A percentile compares a stretch with the other conserved stretches of the same genome.
phyloP scores from a whole-genome alignment of 148 eudicot species.

The Nepenthes gracilis region DNA sequence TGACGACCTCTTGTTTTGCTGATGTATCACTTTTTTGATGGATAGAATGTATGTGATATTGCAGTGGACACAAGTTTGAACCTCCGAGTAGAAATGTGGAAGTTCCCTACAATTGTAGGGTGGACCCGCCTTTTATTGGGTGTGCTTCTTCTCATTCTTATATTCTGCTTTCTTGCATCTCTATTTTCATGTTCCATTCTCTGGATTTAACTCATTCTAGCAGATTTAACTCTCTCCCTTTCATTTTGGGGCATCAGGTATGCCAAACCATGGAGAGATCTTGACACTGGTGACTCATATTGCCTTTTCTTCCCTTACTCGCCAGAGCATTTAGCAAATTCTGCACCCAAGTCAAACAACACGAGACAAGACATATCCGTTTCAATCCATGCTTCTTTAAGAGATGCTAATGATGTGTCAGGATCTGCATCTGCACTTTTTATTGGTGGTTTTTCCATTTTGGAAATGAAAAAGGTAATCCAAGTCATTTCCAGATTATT shows the following conservation, averaged over 20 bases:
- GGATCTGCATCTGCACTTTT: constrained; percentile 71
- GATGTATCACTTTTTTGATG: neutral
- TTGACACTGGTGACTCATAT: constrained; percentile 39
- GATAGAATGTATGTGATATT: constrained; percentile 1
- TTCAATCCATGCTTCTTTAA: constrained; percentile 37
- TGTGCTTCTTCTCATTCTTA: constrained; percentile 16
- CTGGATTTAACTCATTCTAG: too few species aligned
- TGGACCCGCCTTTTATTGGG: constrained; percentile 74
- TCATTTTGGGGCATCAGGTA: constrained; percentile 24
- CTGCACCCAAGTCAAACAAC: constrained; percentile 26
- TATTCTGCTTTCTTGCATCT: constrained; percentile 1
- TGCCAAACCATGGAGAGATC: constrained; percentile 66
- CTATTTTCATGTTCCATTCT: neutral
- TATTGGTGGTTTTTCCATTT: constrained; percentile 60
- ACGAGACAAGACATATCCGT: constrained; percentile 29
- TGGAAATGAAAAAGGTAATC: constrained; percentile 47
- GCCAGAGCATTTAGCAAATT: constrained; percentile 52
- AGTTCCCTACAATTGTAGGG: constrained; percentile 50
- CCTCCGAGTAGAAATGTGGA: constrained; percentile 20
- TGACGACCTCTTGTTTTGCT: too few species aligned
- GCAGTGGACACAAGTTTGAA: constrained; percentile 20
- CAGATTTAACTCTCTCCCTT: neutral
- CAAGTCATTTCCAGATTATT: neutral
- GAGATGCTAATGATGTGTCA: constrained; percentile 37
- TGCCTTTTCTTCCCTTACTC: constrained; percentile 81